These are phyloP conservation scores for Catenaria anguillulae DNA, from an alignment of 371 early-diverging fungal genomes.

Conservation along the genomic window DNA sequence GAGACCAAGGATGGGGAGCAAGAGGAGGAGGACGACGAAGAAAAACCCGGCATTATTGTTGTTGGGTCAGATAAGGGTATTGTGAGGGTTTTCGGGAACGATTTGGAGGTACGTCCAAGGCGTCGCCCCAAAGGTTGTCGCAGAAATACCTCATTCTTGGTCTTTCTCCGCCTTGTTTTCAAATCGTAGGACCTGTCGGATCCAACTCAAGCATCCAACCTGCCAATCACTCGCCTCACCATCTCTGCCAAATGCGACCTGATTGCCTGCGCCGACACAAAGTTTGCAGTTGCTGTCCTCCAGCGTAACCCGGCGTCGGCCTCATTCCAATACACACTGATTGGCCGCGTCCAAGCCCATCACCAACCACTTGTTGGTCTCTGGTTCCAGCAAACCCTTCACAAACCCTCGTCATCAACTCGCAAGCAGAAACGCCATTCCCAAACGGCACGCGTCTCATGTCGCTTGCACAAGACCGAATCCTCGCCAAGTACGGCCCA, in stretches of 20 bases:
- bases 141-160: too few relatives aligned
- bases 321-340: too few relatives aligned
- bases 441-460: too few relatives aligned
- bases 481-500: background rate
- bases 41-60: background rate
- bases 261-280: slow-evolving; percentile 6
- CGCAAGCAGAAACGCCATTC: too few relatives aligned
- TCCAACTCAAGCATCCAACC: background rate
- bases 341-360: background rate
- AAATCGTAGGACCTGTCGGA: background rate
- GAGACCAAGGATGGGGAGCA: too few relatives aligned
- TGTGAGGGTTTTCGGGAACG: background rate
- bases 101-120: too few relatives aligned
- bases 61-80: background rate
- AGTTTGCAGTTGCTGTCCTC: background rate
- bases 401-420: background rate
- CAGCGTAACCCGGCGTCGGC: background rate
- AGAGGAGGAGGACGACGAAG: background rate
- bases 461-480: background rate
- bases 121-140: too few relatives aligned
- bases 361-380: background rate
- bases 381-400: background rate
- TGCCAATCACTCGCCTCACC: background rate
- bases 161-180: too few relatives aligned
- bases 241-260: background rate